These are phyloP conservation scores for Geotrichum europaeum DNA, from an alignment of 1,139 yeast species.

Conservation along the genomic window DNA sequence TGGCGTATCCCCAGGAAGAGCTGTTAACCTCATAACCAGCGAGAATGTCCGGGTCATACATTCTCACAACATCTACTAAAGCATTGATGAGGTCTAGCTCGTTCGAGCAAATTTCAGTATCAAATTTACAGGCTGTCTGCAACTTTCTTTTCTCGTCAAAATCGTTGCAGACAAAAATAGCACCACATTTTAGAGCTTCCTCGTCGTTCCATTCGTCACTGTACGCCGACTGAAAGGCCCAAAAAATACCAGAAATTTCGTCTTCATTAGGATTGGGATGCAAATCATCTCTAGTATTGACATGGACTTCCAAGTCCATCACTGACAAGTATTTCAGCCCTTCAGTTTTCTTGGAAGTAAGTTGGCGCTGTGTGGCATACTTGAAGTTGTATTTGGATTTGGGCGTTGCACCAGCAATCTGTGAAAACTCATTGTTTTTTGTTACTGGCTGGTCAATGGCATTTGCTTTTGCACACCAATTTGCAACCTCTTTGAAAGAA, in stretches of 20 bases:
- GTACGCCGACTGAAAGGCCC: constrained; percentile 40
- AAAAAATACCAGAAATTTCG: constrained; percentile 52
- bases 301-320: constrained; percentile 62
- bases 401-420: constrained; percentile 21
- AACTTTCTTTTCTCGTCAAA: constrained; percentile 13
- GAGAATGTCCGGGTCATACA: constrained; percentile 79
- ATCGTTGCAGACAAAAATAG: constrained; percentile 22
- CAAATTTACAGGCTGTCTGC: constrained; percentile 15
- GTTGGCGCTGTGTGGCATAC: constrained; percentile 20
- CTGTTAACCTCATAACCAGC: constrained; percentile 81
- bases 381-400: constrained; percentile 18
- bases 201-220: constrained; percentile 16
- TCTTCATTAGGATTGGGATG: constrained; percentile 66
- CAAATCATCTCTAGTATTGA: constrained; percentile 44
- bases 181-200: constrained; percentile 20
- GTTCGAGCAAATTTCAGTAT: constrained; percentile 27
- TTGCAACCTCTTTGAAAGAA: constrained; percentile 31
- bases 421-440: constrained; percentile 15
- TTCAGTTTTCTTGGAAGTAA: constrained; percentile 14
- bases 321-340: constrained; percentile 46
- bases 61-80: constrained; percentile 50
- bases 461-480: constrained; percentile 25
- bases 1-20: constrained; percentile 82
- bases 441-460: background rate
- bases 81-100: constrained; percentile 55